phyloP scores from a whole-genome alignment of 2,329 filamentous ascomycete species.

The Aspergillus puulaauensis region DNA sequence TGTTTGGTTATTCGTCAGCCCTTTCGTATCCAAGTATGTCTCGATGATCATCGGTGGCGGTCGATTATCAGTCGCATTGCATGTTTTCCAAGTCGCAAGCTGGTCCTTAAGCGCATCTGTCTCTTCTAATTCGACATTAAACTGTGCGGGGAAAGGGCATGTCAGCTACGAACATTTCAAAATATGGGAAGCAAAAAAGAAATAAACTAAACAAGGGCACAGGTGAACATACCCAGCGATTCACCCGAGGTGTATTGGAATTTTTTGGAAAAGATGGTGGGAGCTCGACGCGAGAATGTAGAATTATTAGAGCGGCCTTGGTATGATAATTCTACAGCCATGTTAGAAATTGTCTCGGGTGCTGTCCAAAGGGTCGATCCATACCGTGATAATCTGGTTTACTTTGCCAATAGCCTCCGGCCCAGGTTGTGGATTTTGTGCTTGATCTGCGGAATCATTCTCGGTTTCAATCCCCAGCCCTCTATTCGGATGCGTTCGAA shows the following conservation, averaged over 20 bases:
- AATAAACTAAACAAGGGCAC: not conserved
- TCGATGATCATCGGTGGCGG: constrained; percentile 88
- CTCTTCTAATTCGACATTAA: constrained; percentile 91
- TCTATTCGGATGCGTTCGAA: constrained; percentile 50
- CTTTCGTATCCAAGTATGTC: constrained; percentile 78
- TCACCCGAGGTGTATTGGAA: constrained; percentile 64
- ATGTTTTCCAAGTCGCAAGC: constrained; percentile 76
- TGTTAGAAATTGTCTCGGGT: constrained; percentile 19
- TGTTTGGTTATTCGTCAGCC: constrained; percentile 78
- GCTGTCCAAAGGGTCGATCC: constrained; percentile 17
- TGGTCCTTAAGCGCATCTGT: constrained; percentile 84
- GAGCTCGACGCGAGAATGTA: constrained; percentile 76
- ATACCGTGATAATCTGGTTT: constrained; percentile 89
- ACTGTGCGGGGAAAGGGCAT: constrained; percentile 55
- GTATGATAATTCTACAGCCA: constrained; percentile 76
- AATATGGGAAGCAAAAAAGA: not conserved
- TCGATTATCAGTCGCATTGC: constrained; percentile 71
- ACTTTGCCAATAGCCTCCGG: constrained; percentile 74
- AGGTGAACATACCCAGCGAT: constrained; percentile 73
- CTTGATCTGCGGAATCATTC: constrained; percentile 42
- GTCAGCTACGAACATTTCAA: not conserved
- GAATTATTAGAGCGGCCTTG: constrained; percentile 80
- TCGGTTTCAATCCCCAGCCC: constrained; percentile 52
- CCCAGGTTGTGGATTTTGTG: constrained; percentile 52
- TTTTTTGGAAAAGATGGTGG: constrained; percentile 57